Conservation (phyloP, 257 asterid species). For the Nicotiana undulata region DNA sequence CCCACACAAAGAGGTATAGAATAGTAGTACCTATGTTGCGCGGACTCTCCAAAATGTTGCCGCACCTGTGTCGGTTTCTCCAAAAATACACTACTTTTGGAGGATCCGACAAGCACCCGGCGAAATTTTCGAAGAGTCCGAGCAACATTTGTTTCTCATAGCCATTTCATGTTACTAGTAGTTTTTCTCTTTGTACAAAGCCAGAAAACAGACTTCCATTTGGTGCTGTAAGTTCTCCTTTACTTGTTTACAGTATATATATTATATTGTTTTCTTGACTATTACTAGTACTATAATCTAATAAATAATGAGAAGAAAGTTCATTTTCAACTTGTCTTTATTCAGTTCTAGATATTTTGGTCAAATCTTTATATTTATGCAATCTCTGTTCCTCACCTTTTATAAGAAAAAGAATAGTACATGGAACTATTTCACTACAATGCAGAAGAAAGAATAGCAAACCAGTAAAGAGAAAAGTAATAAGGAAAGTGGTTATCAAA, state of each 20-base stretch:
- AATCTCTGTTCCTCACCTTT: background rate
- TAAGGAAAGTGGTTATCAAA: too few relatives aligned
- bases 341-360: background rate
- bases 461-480: background rate
- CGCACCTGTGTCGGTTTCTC: too few relatives aligned
- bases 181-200: background rate
- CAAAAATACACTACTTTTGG: too few relatives aligned
- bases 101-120: too few relatives aligned
- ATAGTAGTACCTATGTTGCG: background rate
- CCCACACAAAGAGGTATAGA: slow-evolving; percentile 39
- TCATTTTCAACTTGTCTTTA: background rate
- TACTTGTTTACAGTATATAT: too few relatives aligned
- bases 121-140: too few relatives aligned
- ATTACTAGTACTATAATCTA: background rate
- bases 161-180: background rate
- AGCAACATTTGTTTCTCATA: background rate
- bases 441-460: background rate
- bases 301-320: background rate
- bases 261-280: background rate
- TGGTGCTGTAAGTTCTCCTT: background rate
- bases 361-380: background rate
- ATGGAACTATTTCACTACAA: background rate
- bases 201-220: background rate
- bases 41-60: too few relatives aligned
- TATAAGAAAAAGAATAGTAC: background rate